Base-by-base conservation (phyloP, 345 rosid species). In the Mercurialis annua region DNA sequence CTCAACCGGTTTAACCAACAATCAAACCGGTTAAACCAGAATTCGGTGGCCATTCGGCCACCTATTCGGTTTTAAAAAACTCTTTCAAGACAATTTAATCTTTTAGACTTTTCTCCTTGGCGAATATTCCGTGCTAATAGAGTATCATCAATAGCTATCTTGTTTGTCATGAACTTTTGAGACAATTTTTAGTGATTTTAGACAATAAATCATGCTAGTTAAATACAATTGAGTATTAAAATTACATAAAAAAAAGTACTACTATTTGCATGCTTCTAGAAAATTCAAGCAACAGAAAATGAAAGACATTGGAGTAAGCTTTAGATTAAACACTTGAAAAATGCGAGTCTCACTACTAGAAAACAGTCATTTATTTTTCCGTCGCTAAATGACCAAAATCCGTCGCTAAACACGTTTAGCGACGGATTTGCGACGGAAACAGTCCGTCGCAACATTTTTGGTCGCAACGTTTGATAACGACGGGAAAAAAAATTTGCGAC, bases 131-230 rank as follows among this genome's bases (percentile, higher is more conserved):
- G 1, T 2, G 14, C 17, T 53, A 26, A 18, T 53, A 53, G 27
- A 53, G 15, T 53, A 53, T 53, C 2, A 8, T 24, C 12, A 30
- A 30, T 15, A 49, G 23, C 7, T 21, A 50, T 20, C 15, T 11
- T 50, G 1, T 62, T 8, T 64, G 57, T 50, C 68, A n/a, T 10
- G 6, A 48, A 36, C 58, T 43, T 66, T 40, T 53, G 12, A 53
- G 52, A 53, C 69, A 54, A 4, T 40, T 42, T 43, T 11, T n/a
- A 42, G 50, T 6, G 11, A 42, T 43, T 27, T 14, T 44, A 66
- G 15, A 27, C 16, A 53, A n/a, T 17, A 17, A 43, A 54, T 66
- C 26, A 54, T 1, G n/a, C n/a, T n/a, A 42, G 17, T 3, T n/a
- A 27, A 27, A 12, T 17, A 18, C 23, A 4, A 1, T 1, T 10